Conservation (phyloP, 1,284 basidiomycete genomes). For the Paramarasmius palmivorus region DNA sequence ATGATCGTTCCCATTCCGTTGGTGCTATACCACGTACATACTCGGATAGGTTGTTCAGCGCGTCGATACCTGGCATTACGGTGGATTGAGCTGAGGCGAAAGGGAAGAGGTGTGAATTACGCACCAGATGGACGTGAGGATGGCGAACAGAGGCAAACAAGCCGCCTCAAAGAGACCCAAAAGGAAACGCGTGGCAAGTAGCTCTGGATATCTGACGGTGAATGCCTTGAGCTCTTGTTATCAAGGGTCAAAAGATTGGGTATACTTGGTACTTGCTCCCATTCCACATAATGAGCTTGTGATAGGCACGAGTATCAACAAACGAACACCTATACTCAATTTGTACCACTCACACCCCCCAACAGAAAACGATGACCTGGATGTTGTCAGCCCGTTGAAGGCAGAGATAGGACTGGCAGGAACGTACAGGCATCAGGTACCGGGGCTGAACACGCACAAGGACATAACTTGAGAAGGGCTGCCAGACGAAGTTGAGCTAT, state of each 20-base stretch:
- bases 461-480: slow-evolving; percentile 19
- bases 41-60: slow-evolving; percentile 19
- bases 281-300: slow-evolving; percentile 16
- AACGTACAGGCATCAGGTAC: slow-evolving; percentile 17
- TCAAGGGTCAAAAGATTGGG: too few relatives aligned
- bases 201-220: slow-evolving; percentile 3
- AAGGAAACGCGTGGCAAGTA: slow-evolving; percentile 17
- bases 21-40: slow-evolving; percentile 18
- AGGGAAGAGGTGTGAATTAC: too few relatives aligned
- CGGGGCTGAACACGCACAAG: slow-evolving; percentile 16
- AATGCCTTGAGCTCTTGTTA: too few relatives aligned
- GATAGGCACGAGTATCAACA: too few relatives aligned
- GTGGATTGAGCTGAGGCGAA: too few relatives aligned
- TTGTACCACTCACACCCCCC: slow-evolving; percentile 14
- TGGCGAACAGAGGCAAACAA: slow-evolving; percentile 19
- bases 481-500: slow-evolving; percentile 19
- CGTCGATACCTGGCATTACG: too few relatives aligned
- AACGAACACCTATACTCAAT: not conserved
- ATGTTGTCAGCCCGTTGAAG: not conserved
- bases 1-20: slow-evolving; percentile 20
- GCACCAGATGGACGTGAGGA: slow-evolving; percentile 19
- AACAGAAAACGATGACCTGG: slow-evolving; percentile 13
- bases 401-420: not conserved
- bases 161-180: slow-evolving; percentile 20
- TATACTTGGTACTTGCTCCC: slow-evolving; percentile 12